phyloP scores from a whole-genome alignment of 768 basidiomycete species.

The Pleurotus tuber-regium region DNA sequence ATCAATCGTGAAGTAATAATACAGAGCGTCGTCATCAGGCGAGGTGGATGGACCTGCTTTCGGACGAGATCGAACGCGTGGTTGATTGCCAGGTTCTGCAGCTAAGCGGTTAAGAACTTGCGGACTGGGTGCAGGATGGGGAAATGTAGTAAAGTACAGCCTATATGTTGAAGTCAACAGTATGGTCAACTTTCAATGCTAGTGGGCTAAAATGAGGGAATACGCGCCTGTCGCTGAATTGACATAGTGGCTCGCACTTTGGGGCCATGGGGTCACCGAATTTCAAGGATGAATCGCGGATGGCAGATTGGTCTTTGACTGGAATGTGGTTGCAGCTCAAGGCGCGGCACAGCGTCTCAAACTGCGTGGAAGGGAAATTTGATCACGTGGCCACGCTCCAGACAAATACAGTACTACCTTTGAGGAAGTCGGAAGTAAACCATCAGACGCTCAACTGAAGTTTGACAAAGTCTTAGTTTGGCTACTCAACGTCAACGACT shows the following conservation, averaged over 20 bases:
- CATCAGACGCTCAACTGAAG: too few species aligned
- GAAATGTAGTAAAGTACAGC: conserved; percentile 89
- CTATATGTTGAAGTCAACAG: conserved; percentile 40
- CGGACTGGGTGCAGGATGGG: conserved; percentile 67
- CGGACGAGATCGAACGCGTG: conserved; percentile 60
- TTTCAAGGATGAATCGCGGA: conserved; percentile 19
- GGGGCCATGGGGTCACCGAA: conserved; percentile 33
- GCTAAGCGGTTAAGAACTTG: conserved; percentile 61
- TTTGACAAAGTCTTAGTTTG: too few species aligned
- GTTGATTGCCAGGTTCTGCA: conserved; percentile 49
- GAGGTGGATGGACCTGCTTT: conserved; percentile 60
- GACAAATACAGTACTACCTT: background rate
- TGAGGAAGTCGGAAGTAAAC: too few species aligned
- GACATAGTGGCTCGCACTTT: conserved; percentile 75
- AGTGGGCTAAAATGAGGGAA: conserved; percentile 13
- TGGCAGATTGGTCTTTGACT: conserved; percentile 17
- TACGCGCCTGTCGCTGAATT: conserved; percentile 72
- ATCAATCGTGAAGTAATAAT: conserved; percentile 93
- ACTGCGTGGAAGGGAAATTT: conserved; percentile 6
- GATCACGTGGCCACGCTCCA: background rate
- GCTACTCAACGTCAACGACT: too few species aligned
- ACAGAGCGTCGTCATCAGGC: conserved; percentile 71
- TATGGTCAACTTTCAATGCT: conserved; percentile 4
- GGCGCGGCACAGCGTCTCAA: conserved; percentile 19
- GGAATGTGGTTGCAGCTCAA: conserved; percentile 19